Percentiles rank a stretch among this genome's conserved stretches.
phyloP scores from a whole-genome alignment of 2,329 filamentous ascomycete genomes.

The Orbilia blumenaviensis region DNA sequence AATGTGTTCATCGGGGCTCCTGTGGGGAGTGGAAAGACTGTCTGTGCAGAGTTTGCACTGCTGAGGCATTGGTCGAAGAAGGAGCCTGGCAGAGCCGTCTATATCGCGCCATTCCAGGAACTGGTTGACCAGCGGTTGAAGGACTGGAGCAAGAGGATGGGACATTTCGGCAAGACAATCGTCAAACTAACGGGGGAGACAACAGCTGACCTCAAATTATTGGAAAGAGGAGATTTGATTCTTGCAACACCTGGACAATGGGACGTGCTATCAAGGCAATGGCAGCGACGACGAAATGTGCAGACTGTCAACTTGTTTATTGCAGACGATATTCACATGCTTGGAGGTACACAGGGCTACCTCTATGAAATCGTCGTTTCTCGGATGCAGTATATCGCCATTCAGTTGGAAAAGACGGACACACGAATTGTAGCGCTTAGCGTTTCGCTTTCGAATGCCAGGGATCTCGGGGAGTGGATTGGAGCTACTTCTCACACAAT shows the following conservation, averaged over 20 bases:
- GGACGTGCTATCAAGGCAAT: conserved; percentile 94
- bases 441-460: conserved; percentile 89
- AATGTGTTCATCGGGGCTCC: conserved; percentile 94
- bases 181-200: conserved; percentile 95
- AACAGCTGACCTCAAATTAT: conserved; percentile 84
- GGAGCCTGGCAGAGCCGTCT: conserved; percentile 81
- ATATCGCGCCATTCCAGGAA: conserved; percentile 94
- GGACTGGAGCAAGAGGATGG: conserved; percentile 84
- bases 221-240: conserved; percentile 87
- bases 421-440: conserved; percentile 83
- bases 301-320: conserved; percentile 90
- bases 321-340: conserved; percentile 91
- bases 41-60: conserved; percentile 93
- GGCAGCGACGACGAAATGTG: conserved; percentile 95
- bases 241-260: conserved; percentile 92
- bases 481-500: conserved; percentile 97
- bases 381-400: conserved; percentile 93
- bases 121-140: conserved; percentile 81
- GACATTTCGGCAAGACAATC: conserved; percentile 86
- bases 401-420: conserved; percentile 83
- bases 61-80: conserved; percentile 83
- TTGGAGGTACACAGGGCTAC: conserved; percentile 85
- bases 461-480: conserved; percentile 97
- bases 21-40: conserved; percentile 93
- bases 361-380: conserved; percentile 97